These are phyloP conservation scores for Xylaria sp. DNA, from an alignment of 2,329 filamentous ascomycete genomes.

Conservation along the genomic window DNA sequence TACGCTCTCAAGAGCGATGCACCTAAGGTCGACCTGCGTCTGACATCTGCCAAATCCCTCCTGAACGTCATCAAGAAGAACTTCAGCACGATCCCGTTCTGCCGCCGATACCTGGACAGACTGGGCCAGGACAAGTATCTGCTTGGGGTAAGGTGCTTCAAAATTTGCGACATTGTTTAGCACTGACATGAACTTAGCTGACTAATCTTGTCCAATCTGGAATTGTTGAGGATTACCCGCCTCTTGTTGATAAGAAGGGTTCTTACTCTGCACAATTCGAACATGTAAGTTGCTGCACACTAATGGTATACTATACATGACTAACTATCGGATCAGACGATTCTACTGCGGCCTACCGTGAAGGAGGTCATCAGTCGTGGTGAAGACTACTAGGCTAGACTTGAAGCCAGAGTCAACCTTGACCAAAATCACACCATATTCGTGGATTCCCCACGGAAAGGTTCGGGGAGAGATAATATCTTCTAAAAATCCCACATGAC, in stretches of 20 bases:
- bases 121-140: constrained; percentile 96
- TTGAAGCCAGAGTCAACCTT: too few relatives aligned
- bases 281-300: constrained; percentile 75
- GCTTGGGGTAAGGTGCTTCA: constrained; percentile 71
- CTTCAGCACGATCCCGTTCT: constrained; percentile 92
- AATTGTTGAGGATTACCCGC: constrained; percentile 90
- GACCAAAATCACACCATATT: neutral
- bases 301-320: constrained; percentile 45
- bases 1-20: constrained; percentile 81
- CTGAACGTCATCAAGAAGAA: constrained; percentile 94
- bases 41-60: constrained; percentile 85
- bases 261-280: constrained; percentile 95
- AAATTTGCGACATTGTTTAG: neutral
- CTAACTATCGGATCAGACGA: constrained; percentile 52
- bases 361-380: constrained; percentile 90
- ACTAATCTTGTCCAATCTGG: constrained; percentile 86
- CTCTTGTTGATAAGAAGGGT: constrained; percentile 89
- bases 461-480: neutral
- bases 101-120: constrained; percentile 88
- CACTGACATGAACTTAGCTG: constrained; percentile 63
- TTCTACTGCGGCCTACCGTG: constrained; percentile 79
- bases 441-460: neutral
- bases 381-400: constrained; percentile 89
- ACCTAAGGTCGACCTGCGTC: constrained; percentile 77
- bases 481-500: neutral